Evolutionary conservation across 139 green algal genomes (phyloP), one percentile per base, ranked within the genome.

Genomic region (Haematococcus sp.): DNA sequence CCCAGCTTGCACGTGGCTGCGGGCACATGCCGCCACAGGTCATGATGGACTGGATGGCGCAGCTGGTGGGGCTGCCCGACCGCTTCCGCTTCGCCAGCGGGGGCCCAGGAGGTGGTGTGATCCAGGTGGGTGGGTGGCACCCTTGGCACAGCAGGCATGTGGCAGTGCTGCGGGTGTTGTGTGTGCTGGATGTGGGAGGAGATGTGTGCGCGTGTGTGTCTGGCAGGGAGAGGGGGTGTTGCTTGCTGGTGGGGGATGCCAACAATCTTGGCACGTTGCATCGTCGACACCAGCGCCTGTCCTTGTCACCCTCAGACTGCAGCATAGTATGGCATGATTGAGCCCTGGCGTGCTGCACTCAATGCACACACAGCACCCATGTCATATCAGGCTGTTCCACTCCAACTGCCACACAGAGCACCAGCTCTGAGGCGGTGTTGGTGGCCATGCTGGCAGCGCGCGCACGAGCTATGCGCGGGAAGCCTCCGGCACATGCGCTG

Each of bases 1-100:
- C 19, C 20, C 23, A 31, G 9, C 19, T 9, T 64, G 17, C 19
- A 19, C 19, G 56, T 15, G 19, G 56, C 9, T 25, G 15, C 17
- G 23, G 17, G 20, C n/a, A 28, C 56, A 33, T 64, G 56, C 56
- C 9, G 17, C 9, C n/a, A 5, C 86, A 91, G 84, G 76, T 90
- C 2, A 87, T 90, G 74, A 83, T 97, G 77, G 91, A 97, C 80
- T 97, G 91, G 91, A 61, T 97, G 40, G 92, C 61, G 13, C 72
- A 89, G 72, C 84, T 94, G 35, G 81, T 92, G 58, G 76, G 74
- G n/a, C 82, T 97, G 30, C 92, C 92, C 0, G 20, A 44, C 5
- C 55, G 49, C 25, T 97, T 95, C 76, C 54, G 86, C 30, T 84
- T 77, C 63, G 40, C 40, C 44, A 61, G 20, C 7, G 61, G 60